These are phyloP conservation scores for Mycena olivaceomarginata DNA, from an alignment of 768 basidiomycete species.

Conservation along the genomic window DNA sequence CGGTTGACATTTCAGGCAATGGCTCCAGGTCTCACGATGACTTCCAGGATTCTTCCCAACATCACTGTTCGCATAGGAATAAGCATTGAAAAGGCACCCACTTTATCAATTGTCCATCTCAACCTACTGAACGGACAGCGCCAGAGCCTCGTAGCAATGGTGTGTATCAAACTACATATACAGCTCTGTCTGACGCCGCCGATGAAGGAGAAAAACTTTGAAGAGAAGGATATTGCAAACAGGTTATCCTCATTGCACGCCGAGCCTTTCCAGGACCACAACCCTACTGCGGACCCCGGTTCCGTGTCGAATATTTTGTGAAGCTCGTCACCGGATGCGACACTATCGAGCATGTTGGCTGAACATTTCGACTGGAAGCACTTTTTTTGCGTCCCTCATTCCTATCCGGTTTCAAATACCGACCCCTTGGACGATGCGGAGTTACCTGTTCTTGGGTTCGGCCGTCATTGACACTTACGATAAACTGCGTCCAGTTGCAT, in stretches of 20 bases:
- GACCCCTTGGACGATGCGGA: neutral
- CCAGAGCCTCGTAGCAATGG: neutral
- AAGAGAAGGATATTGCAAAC: neutral
- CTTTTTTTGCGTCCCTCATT: neutral
- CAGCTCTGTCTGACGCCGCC: neutral
- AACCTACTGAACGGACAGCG: neutral
- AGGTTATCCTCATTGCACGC: neutral
- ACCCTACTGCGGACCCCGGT: neutral
- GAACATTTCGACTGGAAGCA: neutral
- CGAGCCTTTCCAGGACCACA: neutral
- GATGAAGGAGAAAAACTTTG: neutral
- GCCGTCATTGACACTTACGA: neutral
- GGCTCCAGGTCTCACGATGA: no score
- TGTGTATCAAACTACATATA: slow-evolving; percentile 11
- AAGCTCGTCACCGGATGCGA: neutral
- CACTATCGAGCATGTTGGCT: neutral
- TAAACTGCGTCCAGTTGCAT: neutral
- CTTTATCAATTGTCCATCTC: no score
- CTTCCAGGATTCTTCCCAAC: no score
- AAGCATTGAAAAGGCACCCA: no score
- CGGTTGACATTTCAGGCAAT: no score
- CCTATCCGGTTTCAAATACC: neutral
- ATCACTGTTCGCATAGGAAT: no score
- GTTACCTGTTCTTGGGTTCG: slow-evolving; percentile 5
- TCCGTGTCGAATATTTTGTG: neutral